Conservation (phyloP, 768 basidiomycete genomes). For the Lepiota brunneoincarnata region DNA sequence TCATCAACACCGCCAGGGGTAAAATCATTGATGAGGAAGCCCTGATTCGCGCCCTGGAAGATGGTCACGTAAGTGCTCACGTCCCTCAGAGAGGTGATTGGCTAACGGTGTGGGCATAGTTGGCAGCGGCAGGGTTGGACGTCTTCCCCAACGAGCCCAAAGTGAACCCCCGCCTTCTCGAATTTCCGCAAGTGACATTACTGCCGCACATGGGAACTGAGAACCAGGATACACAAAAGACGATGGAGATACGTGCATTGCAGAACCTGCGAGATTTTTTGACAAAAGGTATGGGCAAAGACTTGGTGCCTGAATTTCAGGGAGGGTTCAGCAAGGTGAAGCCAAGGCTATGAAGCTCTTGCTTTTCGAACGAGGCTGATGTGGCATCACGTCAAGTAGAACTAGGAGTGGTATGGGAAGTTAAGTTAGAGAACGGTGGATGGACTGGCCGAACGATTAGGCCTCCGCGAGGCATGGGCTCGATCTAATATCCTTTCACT, state of each 20-base stretch:
- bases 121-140: constrained; percentile 79
- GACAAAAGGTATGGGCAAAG: constrained; percentile 57
- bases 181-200: constrained; percentile 80
- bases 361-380: constrained; percentile 11
- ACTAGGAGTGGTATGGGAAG: constrained; percentile 48
- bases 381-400: constrained; percentile 54
- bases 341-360: constrained; percentile 22
- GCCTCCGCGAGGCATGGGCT: too few species aligned
- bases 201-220: constrained; percentile 94
- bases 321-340: constrained; percentile 22
- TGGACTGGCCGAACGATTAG: not conserved
- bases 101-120: constrained; percentile 34
- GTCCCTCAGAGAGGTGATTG: not conserved
- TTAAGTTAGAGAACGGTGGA: not conserved
- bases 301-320: constrained; percentile 60
- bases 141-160: constrained; percentile 85
- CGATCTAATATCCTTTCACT: not conserved
- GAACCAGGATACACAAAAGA: constrained; percentile 73
- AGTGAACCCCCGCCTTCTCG: constrained; percentile 74
- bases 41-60: constrained; percentile 79
- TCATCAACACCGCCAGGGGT: constrained; percentile 90
- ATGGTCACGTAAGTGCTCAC: constrained; percentile 70
- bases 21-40: constrained; percentile 88
- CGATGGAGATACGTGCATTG: constrained; percentile 86
- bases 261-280: constrained; percentile 75